Conservation (phyloP, 192 early-diverging fungal species). For the Backusella parvicylindrica region DNA sequence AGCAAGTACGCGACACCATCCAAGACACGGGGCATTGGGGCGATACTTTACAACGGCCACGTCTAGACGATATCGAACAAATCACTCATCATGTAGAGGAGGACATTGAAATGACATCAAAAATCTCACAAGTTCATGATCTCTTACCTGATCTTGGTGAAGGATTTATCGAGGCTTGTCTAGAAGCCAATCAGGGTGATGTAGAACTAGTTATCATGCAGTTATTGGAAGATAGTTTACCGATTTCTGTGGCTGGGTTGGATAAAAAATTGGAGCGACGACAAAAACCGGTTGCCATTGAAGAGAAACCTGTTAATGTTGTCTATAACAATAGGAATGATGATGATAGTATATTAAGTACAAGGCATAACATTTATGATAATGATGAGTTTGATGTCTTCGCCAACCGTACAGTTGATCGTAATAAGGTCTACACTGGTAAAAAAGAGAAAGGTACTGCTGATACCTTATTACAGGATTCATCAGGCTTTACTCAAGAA, state of each 20-base stretch:
- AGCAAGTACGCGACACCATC: conserved; percentile 61
- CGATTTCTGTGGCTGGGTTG: conserved; percentile 58
- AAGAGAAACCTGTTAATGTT: neutral
- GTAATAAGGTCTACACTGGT: conserved; percentile 63
- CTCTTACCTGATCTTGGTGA: conserved; percentile 87
- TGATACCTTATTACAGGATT: conserved; percentile 51
- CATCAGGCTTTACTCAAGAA: conserved; percentile 44
- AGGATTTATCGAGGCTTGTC: conserved; percentile 87
- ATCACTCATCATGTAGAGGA: conserved; percentile 29
- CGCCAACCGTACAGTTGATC: conserved; percentile 56
- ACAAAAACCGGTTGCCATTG: neutral
- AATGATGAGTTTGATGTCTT: conserved; percentile 95
- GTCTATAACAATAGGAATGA: neutral
- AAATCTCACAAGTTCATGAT: conserved; percentile 82
- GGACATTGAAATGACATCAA: conserved; percentile 50
- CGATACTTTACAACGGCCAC: neutral
- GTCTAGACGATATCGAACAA: neutral
- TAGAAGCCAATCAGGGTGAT: conserved; percentile 63
- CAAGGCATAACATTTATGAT: conserved; percentile 84
- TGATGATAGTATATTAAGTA: conserved; percentile 10
- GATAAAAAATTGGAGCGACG: conserved; percentile 57
- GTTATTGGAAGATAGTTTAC: conserved; percentile 77
- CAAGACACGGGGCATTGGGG: neutral
- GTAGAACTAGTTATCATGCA: conserved; percentile 74
- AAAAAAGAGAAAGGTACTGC: conserved; percentile 62